Evolutionary conservation across 352 stramenopile species (phyloP), one percentile per base, ranked within the genome.

Genomic region (Globisporangium spinosum): DNA sequence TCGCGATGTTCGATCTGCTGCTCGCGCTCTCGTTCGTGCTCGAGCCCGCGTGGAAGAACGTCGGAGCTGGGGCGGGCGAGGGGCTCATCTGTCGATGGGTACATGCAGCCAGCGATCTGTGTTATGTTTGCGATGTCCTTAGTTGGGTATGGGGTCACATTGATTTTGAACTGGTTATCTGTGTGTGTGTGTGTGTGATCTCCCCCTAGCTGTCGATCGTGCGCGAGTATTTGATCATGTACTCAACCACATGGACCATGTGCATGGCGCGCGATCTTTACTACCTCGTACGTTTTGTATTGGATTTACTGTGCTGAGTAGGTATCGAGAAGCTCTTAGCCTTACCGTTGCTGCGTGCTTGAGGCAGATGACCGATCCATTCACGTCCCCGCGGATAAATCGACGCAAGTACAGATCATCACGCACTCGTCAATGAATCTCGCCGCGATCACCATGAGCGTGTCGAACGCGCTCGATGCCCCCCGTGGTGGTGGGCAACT

Each of bases 151-250:
- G 13, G 56, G 22, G 2, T 40, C 20, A 9, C 47, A 49, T 20
- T 62, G 23, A 40, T 20, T 20, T 6, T 43, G 54, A 13, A 8
- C 20, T 22, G n/a, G 9, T 20, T n/a, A 34, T n/a, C n/a, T n/a
- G n/a, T 40, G 23, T 17, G 4, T 63, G 53, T 4, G 27, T 29
- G 27, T 29, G 27, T 29, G 27, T 29, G 27, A 57, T 53, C 23
- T 45, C 32, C 1, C 6, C 0, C 27, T 62, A 87, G 78, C 68
- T 93, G 22, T 90, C 84, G 20, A 82, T 78, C 10, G 70, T 85
- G 9, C 77, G 85, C 17, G 85, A 93, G 58, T 93, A 90, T 54
- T 62, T 91, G 9, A 87, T 91, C 65, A 93, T 91, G 80, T 88
- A 77, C 65, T 89, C 85, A 20, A 89, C 72, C 8, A 73, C 76